Base-by-base conservation (phyloP, 2,329 filamentous ascomycete species). In the Emmonsiellopsis sp. region DNA sequence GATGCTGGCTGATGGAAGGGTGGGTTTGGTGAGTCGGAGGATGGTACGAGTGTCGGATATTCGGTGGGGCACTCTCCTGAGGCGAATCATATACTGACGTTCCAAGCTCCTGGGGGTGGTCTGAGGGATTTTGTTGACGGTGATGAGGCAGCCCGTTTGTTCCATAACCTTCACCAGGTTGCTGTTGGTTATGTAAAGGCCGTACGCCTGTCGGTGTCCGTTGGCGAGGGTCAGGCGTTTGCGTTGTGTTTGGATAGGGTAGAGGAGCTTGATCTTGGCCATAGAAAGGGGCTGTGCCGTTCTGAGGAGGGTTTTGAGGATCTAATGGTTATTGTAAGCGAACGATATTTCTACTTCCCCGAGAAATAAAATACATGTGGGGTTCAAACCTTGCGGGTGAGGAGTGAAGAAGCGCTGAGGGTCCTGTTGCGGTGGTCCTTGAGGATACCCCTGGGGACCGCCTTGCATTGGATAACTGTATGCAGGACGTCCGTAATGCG, bases 71-170 rank as follows among this genome's bases (percentile, higher is more conserved):
- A 46, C 63, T 65, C 16, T 73, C 80, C 40, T 87, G 78, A 42
- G 86, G 87, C 3, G 86, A 87, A 67, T 90, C 86, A 63, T 90
- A 91, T 8, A 81, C 82, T 1, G 86, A 87, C 0, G 87, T 89
- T 30, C 86, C 85, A 46, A 92, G 75, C 70, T 92, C 87, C 69
- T 91, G 87, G 0, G 87, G 83, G 58, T 82, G 81, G 31, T 84
- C 83, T 61, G 86, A 86, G 9, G 81, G 86, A 67, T 82, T 85
- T 63, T 84, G 80, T 3, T 83, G 84, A 13, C 79, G 81, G 54
- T 80, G 81, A 54, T 73, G 68, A 70, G 58, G 51, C 64, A 67
- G 8, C 9, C 50, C 40, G 15, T 44, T 46, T 64, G 70, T 55
- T 69, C 72, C 52, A 69, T 76, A 67, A 67, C 77, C 43, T 52